phyloP scores from a whole-genome alignment of 768 basidiomycete species.

The Sutorius australiensis region DNA sequence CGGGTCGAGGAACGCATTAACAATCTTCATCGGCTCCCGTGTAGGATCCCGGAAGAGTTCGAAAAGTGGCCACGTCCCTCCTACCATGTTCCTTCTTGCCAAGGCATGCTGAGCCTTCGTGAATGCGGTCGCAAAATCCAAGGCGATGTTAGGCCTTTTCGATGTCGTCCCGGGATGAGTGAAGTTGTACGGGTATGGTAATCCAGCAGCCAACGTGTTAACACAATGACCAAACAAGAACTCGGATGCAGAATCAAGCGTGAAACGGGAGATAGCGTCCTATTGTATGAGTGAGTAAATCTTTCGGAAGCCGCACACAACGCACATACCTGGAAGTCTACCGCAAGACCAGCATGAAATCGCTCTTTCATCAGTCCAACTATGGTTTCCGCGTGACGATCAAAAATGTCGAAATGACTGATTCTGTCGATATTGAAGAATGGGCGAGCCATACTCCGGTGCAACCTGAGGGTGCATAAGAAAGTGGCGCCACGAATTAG shows the following conservation, averaged over 20 bases:
- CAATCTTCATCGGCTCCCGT: slow-evolving; percentile 34
- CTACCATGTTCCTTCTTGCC: slow-evolving; percentile 26
- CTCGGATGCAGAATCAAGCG: slow-evolving; percentile 51
- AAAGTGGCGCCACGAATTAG: background rate
- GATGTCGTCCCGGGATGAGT: slow-evolving; percentile 4
- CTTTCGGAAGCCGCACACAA: background rate
- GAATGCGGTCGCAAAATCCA: slow-evolving; percentile 35
- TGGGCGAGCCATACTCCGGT: slow-evolving; percentile 64
- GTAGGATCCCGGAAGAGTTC: slow-evolving; percentile 36
- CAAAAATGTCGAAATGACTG: slow-evolving; percentile 61
- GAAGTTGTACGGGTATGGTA: slow-evolving; percentile 38
- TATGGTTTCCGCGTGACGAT: slow-evolving; percentile 47
- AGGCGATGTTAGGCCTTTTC: slow-evolving; percentile 11
- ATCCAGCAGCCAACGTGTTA: slow-evolving; percentile 33
- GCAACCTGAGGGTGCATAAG: slow-evolving; percentile 40
- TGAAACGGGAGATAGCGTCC: slow-evolving; percentile 45
- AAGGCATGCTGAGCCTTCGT: slow-evolving; percentile 31
- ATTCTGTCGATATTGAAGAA: slow-evolving; percentile 65
- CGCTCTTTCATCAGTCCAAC: slow-evolving; percentile 43
- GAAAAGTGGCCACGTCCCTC: slow-evolving; percentile 38
- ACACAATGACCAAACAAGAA: slow-evolving; percentile 48
- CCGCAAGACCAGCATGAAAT: slow-evolving; percentile 42
- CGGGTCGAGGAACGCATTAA: slow-evolving; percentile 38
- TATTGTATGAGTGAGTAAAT: slow-evolving; percentile 11
- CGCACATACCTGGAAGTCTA: slow-evolving; percentile 55